These are phyloP conservation scores for Ambrosia trifida DNA, from an alignment of 129 eudicot genomes.

Conservation along the genomic window DNA sequence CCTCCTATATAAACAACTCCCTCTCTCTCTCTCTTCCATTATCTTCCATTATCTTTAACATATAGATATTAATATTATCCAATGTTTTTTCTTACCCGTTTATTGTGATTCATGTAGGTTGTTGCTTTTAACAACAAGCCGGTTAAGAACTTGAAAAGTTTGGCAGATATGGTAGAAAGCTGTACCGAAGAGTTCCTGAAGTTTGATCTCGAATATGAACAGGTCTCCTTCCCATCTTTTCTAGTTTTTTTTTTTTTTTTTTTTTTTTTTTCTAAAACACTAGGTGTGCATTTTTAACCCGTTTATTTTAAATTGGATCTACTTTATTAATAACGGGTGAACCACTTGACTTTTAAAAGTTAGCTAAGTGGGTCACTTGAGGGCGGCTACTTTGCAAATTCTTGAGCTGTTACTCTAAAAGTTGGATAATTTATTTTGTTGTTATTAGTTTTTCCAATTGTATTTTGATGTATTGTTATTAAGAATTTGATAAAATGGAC, in stretches of 20 bases:
- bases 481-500: background rate
- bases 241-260: background rate
- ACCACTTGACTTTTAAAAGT: background rate
- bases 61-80: background rate
- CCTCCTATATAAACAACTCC: no score
- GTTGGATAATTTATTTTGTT: background rate
- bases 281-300: background rate
- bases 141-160: slow-evolving; percentile 54
- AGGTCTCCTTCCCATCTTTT: slow-evolving; percentile 30
- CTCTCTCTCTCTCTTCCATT: no score
- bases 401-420: background rate
- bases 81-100: background rate
- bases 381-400: background rate
- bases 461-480: no score
- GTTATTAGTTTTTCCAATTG: background rate
- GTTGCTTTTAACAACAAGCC: slow-evolving; percentile 57
- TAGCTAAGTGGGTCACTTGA: background rate
- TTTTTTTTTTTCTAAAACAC: no score
- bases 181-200: slow-evolving; percentile 52
- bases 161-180: slow-evolving; percentile 56
- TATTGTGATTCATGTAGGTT: slow-evolving; percentile 33
- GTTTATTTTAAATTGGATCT: background rate
- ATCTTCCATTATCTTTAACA: no score
- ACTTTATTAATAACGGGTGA: background rate
- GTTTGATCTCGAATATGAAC: slow-evolving; percentile 57